phyloP scores from a whole-genome alignment of 2,329 filamentous ascomycete species.

The Trichophyton simii region DNA sequence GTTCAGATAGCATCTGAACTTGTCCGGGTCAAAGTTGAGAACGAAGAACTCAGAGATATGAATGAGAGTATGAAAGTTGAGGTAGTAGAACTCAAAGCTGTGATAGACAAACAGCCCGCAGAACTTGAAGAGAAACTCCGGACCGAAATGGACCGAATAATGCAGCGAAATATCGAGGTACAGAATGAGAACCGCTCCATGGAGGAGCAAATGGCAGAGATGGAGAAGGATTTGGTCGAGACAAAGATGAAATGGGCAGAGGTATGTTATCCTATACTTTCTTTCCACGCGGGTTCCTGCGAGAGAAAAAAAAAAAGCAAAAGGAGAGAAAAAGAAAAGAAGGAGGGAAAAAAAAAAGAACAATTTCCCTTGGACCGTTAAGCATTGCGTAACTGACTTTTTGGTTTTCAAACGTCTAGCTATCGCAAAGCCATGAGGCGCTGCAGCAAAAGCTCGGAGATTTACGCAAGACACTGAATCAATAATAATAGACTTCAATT shows the following conservation, averaged over 20 bases:
- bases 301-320: background rate
- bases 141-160: slow-evolving; percentile 77
- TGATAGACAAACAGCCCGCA: slow-evolving; percentile 79
- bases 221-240: slow-evolving; percentile 82
- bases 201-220: slow-evolving; percentile 79
- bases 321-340: background rate
- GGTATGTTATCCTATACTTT: slow-evolving; percentile 46
- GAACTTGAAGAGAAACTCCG: slow-evolving; percentile 75
- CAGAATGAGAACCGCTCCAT: slow-evolving; percentile 83
- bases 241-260: slow-evolving; percentile 94
- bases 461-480: slow-evolving; percentile 45
- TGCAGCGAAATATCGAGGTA: slow-evolving; percentile 84
- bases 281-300: background rate
- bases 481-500: background rate
- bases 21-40: slow-evolving; percentile 84
- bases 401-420: slow-evolving; percentile 32
- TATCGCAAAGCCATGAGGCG: slow-evolving; percentile 56
- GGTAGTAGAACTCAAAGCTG: slow-evolving; percentile 68
- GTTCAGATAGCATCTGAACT: slow-evolving; percentile 82
- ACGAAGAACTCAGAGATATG: slow-evolving; percentile 75
- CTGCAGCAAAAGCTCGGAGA: slow-evolving; percentile 68
- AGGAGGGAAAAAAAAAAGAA: background rate
- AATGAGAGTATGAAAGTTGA: slow-evolving; percentile 81
- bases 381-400: background rate
- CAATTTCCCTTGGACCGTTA: background rate